Conservation (phyloP, 1,139 yeast species). For the Barnettozyma hawaiiensis region DNA sequence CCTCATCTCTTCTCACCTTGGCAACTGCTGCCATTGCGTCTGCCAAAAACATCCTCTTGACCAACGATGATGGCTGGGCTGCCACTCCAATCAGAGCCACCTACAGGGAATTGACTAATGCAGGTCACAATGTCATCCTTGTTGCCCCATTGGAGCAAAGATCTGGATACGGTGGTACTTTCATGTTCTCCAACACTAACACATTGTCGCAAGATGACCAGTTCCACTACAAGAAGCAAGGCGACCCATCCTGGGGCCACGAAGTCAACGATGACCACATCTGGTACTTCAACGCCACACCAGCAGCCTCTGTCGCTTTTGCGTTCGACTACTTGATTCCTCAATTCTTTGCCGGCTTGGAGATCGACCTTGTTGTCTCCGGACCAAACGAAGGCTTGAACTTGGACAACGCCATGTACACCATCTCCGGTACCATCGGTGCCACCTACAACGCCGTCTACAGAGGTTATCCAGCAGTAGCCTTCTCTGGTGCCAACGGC, state of each 20-base stretch:
- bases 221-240: conserved; percentile 35
- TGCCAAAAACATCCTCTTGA: conserved; percentile 44
- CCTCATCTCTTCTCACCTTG: conserved; percentile 7
- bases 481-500: conserved; percentile 35
- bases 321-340: conserved; percentile 39
- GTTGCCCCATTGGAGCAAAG: conserved; percentile 57
- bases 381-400: conserved; percentile 45
- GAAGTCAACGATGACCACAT: conserved; percentile 35
- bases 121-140: conserved; percentile 50
- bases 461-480: conserved; percentile 40
- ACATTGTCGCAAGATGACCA: conserved; percentile 33
- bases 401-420: conserved; percentile 33
- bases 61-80: conserved; percentile 59
- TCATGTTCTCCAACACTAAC: conserved; percentile 39
- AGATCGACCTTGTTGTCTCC: conserved; percentile 39
- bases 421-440: conserved; percentile 42
- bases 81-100: conserved; percentile 57
- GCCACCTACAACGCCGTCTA: conserved; percentile 38
- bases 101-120: conserved; percentile 46
- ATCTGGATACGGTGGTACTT: conserved; percentile 56
- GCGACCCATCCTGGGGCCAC: conserved; percentile 42
- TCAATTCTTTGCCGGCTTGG: conserved; percentile 29
- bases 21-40: conserved; percentile 12
- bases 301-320: conserved; percentile 39
- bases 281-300: conserved; percentile 45